These are phyloP conservation scores for Hamigera avellanea DNA, from an alignment of 495 filamentous ascomycete species.

Conservation along the genomic window DNA sequence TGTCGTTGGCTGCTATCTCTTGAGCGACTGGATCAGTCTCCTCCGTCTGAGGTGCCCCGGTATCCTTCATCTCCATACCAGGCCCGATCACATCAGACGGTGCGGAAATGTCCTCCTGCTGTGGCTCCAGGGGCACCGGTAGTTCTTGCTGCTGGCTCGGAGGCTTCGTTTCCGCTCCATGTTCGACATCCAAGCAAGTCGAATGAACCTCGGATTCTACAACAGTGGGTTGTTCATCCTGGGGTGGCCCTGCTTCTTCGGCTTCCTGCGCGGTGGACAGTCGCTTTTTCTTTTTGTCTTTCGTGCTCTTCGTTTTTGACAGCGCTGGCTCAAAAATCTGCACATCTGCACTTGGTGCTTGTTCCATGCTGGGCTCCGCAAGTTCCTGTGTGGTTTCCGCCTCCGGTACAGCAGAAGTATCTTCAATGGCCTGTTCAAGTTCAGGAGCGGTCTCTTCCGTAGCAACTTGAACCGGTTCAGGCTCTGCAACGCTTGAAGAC, in stretches of 20 bases:
- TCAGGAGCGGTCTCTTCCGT: background rate
- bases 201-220: too few relatives aligned
- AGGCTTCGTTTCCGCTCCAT: too few relatives aligned
- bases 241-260: background rate
- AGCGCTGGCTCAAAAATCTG: constrained; percentile 4
- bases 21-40: background rate
- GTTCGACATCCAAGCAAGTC: too few relatives aligned
- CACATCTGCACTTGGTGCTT: constrained; percentile 4
- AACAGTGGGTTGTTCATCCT: background rate
- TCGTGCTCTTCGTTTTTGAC: constrained; percentile 19
- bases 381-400: constrained; percentile 5
- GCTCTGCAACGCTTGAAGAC: background rate
- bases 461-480: background rate
- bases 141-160: too few relatives aligned
- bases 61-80: too few relatives aligned
- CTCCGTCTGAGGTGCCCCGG: too few relatives aligned
- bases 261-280: constrained; percentile 2
- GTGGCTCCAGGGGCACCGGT: too few relatives aligned
- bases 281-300: constrained; percentile 15
- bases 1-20: constrained; percentile 2
- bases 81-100: too few relatives aligned
- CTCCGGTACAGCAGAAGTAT: constrained; percentile 1
- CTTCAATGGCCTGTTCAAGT: background rate
- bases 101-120: too few relatives aligned
- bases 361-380: background rate